These are phyloP conservation scores for Saccharum spontaneum DNA, from an alignment of 176 grass and related monocot species.

Conservation along the genomic window DNA sequence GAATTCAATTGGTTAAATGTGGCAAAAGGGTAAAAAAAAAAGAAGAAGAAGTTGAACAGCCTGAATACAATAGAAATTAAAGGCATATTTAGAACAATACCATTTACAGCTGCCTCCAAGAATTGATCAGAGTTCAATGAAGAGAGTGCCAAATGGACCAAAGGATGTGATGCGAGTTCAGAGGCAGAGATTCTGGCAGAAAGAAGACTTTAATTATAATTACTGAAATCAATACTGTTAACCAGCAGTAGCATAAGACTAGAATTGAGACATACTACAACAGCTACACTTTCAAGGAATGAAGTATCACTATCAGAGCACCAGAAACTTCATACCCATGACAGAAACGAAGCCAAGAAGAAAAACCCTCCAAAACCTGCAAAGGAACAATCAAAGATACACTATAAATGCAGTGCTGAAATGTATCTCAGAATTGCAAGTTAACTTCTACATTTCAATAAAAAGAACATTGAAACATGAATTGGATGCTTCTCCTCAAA, in stretches of 20 bases:
- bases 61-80: slow-evolving; percentile 36
- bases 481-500: neutral
- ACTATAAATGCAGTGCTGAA: slow-evolving; percentile 24
- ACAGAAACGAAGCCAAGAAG: slow-evolving; percentile 95
- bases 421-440: slow-evolving; percentile 9
- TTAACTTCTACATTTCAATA: slow-evolving; percentile 2
- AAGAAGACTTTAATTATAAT: slow-evolving; percentile 35
- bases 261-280: slow-evolving; percentile 20
- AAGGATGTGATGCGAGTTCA: slow-evolving; percentile 76
- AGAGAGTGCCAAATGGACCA: slow-evolving; percentile 79
- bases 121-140: slow-evolving; percentile 73
- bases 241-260: slow-evolving; percentile 18
- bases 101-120: slow-evolving; percentile 93
- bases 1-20: neutral
- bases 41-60: neutral
- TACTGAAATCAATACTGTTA: slow-evolving; percentile 7
- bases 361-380: slow-evolving; percentile 90
- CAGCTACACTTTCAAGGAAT: slow-evolving; percentile 29
- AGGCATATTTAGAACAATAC: slow-evolving; percentile 51
- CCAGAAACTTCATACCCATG: slow-evolving; percentile 68
- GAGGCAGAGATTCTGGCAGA: slow-evolving; percentile 72
- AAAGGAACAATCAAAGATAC: slow-evolving; percentile 34
- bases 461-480: neutral
- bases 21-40: neutral
- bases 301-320: slow-evolving; percentile 30